Conservation (phyloP, 2,329 filamentous ascomycete species). For the Aspergillus sp. region DNA sequence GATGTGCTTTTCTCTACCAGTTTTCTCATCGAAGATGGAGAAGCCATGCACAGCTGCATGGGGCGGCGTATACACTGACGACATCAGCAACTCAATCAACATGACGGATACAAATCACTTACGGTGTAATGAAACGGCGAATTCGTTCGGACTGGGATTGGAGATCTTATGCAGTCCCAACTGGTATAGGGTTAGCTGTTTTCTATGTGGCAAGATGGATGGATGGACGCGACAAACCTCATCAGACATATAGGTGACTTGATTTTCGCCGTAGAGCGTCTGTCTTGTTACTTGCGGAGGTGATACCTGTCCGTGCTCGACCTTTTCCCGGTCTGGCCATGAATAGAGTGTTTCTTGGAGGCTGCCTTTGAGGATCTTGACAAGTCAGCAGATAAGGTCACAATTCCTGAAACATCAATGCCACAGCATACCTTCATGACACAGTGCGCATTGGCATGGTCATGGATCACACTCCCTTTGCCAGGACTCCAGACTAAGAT, state of each 20-base stretch:
- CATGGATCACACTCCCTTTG: constrained; percentile 76
- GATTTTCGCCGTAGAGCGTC: constrained; percentile 59
- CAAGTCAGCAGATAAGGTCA: neutral
- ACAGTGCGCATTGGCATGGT: constrained; percentile 82
- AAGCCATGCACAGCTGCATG: constrained; percentile 79
- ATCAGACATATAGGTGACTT: constrained; percentile 87
- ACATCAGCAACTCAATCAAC: neutral
- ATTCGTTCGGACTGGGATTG: constrained; percentile 62
- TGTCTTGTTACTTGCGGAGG: constrained; percentile 59
- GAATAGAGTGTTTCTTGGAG: constrained; percentile 75
- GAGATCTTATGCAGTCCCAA: constrained; percentile 76
- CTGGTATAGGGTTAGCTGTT: constrained; percentile 27
- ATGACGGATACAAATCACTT: constrained; percentile 22
- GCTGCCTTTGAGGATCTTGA: constrained; percentile 62
- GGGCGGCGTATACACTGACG: constrained; percentile 68
- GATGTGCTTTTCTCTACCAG: constrained; percentile 64
- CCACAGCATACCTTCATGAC: constrained; percentile 62
- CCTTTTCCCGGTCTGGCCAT: constrained; percentile 51
- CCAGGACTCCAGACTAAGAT: constrained; percentile 84
- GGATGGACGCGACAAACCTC: constrained; percentile 28
- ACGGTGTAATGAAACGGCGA: constrained; percentile 77
- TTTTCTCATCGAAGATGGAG: constrained; percentile 69
- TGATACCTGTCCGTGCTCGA: constrained; percentile 39
- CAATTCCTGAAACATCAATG: neutral
- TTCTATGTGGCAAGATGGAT: neutral